Evolutionary conservation across 1,284 basidiomycete genomes (phyloP).

Genomic region (Sanguinoderma infundibulare): DNA sequence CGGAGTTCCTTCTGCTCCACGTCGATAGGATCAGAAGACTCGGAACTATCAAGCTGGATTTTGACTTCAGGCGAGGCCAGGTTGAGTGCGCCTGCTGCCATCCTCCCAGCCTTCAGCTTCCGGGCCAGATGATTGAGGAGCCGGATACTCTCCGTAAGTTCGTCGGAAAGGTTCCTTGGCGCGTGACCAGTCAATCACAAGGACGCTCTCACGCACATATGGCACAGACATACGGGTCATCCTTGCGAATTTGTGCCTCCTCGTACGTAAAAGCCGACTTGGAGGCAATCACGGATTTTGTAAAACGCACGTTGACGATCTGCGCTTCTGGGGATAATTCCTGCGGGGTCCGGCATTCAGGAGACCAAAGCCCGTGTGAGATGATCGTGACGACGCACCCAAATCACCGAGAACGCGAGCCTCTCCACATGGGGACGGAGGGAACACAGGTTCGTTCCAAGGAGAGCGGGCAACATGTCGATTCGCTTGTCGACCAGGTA

Average conservation of each 20-base stretch:
- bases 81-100: constrained; percentile 95
- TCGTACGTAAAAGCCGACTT: constrained; percentile 99
- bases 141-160: constrained; percentile 88
- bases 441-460: constrained; percentile 97
- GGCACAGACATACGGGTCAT: constrained; percentile 72
- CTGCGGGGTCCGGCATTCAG: constrained; percentile 48
- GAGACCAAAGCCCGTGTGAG: constrained; percentile 1
- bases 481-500: constrained; percentile 99
- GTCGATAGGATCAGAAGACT: constrained; percentile 94
- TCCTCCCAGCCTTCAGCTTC: constrained; percentile 86
- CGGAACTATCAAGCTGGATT: constrained; percentile 91
- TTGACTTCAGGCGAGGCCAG: constrained; percentile 98
- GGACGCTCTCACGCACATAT: background rate
- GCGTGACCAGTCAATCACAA: background rate
- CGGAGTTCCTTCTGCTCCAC: constrained; percentile 94
- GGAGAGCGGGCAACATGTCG: constrained; percentile 94
- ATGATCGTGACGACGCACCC: constrained; percentile 62
- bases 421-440: constrained; percentile 93
- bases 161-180: constrained; percentile 74
- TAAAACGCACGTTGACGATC: constrained; percentile 91
- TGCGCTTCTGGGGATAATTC: constrained; percentile 87
- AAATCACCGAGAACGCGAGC: constrained; percentile 94
- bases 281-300: constrained; percentile 95
- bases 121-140: constrained; percentile 89
- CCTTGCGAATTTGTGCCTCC: constrained; percentile 93